Conservation (phyloP, 768 basidiomycete species). For the Suillus luteus region DNA sequence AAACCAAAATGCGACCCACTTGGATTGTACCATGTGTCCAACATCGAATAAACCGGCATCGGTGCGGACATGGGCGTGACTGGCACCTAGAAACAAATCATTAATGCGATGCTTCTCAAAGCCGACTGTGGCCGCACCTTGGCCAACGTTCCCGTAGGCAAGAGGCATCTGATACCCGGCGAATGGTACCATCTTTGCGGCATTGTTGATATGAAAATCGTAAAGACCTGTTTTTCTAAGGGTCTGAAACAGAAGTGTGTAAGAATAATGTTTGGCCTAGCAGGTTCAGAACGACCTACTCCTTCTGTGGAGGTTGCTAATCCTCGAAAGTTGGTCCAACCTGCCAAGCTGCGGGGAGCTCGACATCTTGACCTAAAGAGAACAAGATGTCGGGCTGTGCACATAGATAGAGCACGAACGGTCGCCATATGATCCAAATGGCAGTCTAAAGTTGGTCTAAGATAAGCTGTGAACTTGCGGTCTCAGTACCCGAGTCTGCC, state of each 20-base stretch:
- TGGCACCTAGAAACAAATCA: constrained; percentile 58
- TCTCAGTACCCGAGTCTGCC: not conserved
- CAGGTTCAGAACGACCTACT: not conserved
- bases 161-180: constrained; percentile 97
- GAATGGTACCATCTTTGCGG: constrained; percentile 95
- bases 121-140: constrained; percentile 49
- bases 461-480: constrained; percentile 5
- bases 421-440: constrained; percentile 1
- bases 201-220: constrained; percentile 82
- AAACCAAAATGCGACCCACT: constrained; percentile 45
- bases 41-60: constrained; percentile 93
- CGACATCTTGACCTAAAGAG: constrained; percentile 8
- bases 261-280: not conserved
- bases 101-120: constrained; percentile 13
- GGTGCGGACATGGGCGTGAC: constrained; percentile 85
- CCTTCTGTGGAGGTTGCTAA: constrained; percentile 3
- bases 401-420: not conserved
- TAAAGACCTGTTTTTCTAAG: constrained; percentile 75
- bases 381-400: not conserved
- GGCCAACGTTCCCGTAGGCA: constrained; percentile 77
- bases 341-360: constrained; percentile 4
- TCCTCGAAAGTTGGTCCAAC: constrained; percentile 4
- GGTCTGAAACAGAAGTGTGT: constrained; percentile 26
- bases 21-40: constrained; percentile 96
- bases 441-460: not conserved